A percentile compares a stretch with the other conserved stretches of the same genome.
phyloP scores from a whole-genome alignment of 2,329 filamentous ascomycete species.

The Amylocarpus encephaloides region DNA sequence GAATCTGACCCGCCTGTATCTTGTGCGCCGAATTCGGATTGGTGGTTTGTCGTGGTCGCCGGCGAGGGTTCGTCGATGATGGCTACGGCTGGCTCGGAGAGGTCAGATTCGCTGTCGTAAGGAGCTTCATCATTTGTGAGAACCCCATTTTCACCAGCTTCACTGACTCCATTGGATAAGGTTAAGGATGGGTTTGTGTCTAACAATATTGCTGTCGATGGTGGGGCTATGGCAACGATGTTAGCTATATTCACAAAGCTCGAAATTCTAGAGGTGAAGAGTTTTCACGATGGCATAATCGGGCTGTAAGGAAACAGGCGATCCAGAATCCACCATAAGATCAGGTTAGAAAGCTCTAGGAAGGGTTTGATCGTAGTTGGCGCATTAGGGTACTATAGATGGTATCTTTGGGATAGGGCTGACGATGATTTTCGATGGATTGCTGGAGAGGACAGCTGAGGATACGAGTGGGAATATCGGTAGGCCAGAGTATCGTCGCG shows the following conservation, averaged over 20 bases:
- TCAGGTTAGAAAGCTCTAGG: conserved; percentile 8
- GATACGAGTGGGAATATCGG: conserved; percentile 8
- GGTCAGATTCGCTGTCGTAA: conserved; percentile 65
- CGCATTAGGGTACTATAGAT: conserved; percentile 26
- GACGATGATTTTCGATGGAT: conserved; percentile 24
- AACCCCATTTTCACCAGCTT: conserved; percentile 45
- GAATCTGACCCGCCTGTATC: conserved; percentile 28
- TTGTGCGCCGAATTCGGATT: conserved; percentile 28
- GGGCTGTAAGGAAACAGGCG: conserved; percentile 20
- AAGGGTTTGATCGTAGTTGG: conserved; percentile 19
- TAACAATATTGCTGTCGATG: conserved; percentile 54
- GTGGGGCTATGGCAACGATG: conserved; percentile 48
- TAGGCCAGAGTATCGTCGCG: conserved; percentile 6
- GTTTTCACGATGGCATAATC: conserved; percentile 16
- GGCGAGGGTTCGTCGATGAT: conserved; percentile 44
- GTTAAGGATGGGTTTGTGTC: conserved; percentile 55
- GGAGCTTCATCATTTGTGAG: conserved; percentile 36
- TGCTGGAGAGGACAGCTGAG: conserved; percentile 16
- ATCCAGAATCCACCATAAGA: conserved; percentile 17
- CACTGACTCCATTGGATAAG: conserved; percentile 61
- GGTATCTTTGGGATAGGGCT: conserved; percentile 21
- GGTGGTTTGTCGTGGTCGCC: conserved; percentile 38
- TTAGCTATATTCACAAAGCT: conserved; percentile 35
- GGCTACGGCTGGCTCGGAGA: conserved; percentile 63
- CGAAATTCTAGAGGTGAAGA: conserved; percentile 17